These are phyloP conservation scores for Debaryomycetaceae sp. DNA, from an alignment of 1,139 yeast genomes.

Conservation along the genomic window DNA sequence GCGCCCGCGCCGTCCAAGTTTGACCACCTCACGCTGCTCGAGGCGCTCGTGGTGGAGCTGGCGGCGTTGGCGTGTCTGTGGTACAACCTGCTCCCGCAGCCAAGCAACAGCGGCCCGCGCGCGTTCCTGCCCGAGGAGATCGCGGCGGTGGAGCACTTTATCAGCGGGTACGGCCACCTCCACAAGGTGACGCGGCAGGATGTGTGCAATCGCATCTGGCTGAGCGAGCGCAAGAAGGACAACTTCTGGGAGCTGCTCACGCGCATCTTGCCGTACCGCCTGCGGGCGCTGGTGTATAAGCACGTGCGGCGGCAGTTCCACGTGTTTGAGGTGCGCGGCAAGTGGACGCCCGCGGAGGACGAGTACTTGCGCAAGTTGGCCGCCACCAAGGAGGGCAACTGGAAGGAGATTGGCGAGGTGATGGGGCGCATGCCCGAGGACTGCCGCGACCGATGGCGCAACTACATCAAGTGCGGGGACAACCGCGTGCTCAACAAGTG, in stretches of 20 bases:
- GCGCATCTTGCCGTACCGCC: conserved; percentile 73
- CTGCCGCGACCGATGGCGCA: conserved; percentile 94
- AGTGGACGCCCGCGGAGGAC: conserved; percentile 85
- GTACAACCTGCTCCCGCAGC: conserved; percentile 31
- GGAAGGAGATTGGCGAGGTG: conserved; percentile 76
- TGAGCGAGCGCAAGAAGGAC: conserved; percentile 78
- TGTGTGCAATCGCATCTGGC: conserved; percentile 82
- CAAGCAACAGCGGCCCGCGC: conserved; percentile 33
- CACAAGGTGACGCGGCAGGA: conserved; percentile 60
- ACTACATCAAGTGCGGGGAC: conserved; percentile 85
- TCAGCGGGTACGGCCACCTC: conserved; percentile 61
- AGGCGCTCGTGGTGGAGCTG: conserved; percentile 33
- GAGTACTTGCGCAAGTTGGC: conserved; percentile 58
- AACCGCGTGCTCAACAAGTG: conserved; percentile 74
- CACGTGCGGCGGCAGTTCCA: conserved; percentile 90
- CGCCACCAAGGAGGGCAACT: conserved; percentile 66
- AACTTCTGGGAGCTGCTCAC: conserved; percentile 84
- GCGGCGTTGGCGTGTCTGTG: conserved; percentile 32
- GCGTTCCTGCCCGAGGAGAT: conserved; percentile 62
- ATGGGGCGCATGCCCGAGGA: conserved; percentile 97
- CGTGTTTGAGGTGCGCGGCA: conserved; percentile 79
- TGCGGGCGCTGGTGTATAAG: conserved; percentile 84
- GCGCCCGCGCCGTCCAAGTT: conserved; percentile 22
- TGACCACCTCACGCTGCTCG: conserved; percentile 26
- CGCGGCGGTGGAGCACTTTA: conserved; percentile 65